Evolutionary conservation across 768 basidiomycete genomes (phyloP), one percentile per base, ranked within the genome.

Genomic region (Tricholoma terreum): DNA sequence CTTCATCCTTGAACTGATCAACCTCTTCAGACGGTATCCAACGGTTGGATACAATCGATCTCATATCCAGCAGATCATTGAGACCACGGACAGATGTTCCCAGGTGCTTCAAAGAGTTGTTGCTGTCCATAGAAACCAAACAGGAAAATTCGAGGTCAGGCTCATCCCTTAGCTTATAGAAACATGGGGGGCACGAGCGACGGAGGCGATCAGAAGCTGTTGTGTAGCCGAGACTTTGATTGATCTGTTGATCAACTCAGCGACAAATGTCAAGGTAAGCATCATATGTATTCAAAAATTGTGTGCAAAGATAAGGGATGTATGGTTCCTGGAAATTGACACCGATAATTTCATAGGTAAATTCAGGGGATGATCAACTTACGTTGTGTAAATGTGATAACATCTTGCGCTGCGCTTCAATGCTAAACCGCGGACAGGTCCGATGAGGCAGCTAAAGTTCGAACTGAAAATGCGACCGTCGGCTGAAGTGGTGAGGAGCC

Each of bases 371-470:
- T 2, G 21, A 33, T 10, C n/a, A n/a, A 40, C 58, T 34, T 22
- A 59, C 58, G 46, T 59, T 59, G 50, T 60, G 59, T 38, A 60
- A 34, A 53, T 60, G 59, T 42, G 42, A 60, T 33, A 60, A 46
- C 6, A 36, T 53, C 30, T 52, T 60, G 21, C 49, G 51, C 11
- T 56, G 48, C 4, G 59, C 59, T 1, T 60, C 52, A 17, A 60
- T 49, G 14, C n/a, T n/a, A n/a, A n/a, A n/a, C n/a, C n/a, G n/a
- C n/a, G n/a, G n/a, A n/a, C n/a, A n/a, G n/a, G n/a, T 52, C 7
- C 38, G 52, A 51, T 54, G n/a, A 60, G 24, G 49, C 15, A 3
- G 27, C 21, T n/a, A 60, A 52, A 15, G 46, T 43, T 2, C 33
- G 52, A 15, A 60, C 14, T 3, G 56, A 57, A 31, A 60, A 45